Conservation (phyloP, 164 flowering plant species). For the Tetracentron sinense region DNA sequence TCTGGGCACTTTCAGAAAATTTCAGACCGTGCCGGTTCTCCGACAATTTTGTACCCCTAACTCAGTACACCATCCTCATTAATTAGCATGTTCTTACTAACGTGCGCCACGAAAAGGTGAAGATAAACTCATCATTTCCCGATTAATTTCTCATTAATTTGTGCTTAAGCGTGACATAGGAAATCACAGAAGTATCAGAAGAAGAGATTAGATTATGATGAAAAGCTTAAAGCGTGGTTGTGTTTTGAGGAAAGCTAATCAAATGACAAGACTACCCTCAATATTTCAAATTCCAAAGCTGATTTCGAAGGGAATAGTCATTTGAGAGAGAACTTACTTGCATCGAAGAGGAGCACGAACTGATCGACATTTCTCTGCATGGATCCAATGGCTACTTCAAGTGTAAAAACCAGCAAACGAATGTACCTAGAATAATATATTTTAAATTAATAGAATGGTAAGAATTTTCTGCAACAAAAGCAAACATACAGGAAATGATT, state of each 20-base stretch:
- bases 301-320: constrained; percentile 4
- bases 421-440: constrained; percentile 46
- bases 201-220: too few relatives aligned
- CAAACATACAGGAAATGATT: not conserved
- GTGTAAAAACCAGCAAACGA: constrained; percentile 83
- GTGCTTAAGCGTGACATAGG: constrained; percentile 5
- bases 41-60: constrained; percentile 10
- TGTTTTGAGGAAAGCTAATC: not conserved
- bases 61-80: not conserved
- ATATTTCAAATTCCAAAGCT: not conserved
- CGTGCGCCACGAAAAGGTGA: not conserved
- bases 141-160: constrained; percentile 6
- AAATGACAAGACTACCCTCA: not conserved
- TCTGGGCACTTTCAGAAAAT: constrained; percentile 28
- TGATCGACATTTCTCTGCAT: constrained; percentile 80
- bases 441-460: too few relatives aligned
- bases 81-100: not conserved
- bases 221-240: constrained; percentile 1
- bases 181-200: constrained; percentile 11
- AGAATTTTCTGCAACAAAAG: too few relatives aligned
- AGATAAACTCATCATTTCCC: constrained; percentile 1
- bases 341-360: constrained; percentile 85
- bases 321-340: constrained; percentile 55
- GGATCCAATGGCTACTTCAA: constrained; percentile 83
- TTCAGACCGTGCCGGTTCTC: constrained; percentile 24